Evolutionary conservation across 202 grass and related monocot species (phyloP).

Genomic region (Digitaria exilis): DNA sequence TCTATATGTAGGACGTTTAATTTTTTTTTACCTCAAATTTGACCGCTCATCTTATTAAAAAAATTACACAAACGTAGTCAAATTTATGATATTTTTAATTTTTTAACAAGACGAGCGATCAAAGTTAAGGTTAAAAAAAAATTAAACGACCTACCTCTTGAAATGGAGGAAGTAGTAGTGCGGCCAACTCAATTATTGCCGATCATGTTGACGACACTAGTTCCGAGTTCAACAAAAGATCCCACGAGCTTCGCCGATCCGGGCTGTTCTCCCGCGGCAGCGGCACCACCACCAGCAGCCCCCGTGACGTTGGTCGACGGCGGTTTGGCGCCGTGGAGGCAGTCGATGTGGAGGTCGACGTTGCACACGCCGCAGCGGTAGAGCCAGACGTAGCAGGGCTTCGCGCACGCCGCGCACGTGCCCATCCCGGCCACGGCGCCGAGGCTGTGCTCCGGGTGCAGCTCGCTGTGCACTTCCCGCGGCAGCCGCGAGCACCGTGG

Average conservation of each 20-base stretch:
- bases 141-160: too few relatives aligned
- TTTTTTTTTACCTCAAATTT: too few relatives aligned
- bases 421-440: neutral
- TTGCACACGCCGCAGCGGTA: neutral
- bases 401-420: neutral
- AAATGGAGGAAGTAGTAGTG: too few relatives aligned
- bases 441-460: neutral
- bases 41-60: too few relatives aligned
- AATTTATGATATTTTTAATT: too few relatives aligned
- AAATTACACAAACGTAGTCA: too few relatives aligned
- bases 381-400: neutral
- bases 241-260: neutral
- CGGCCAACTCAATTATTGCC: neutral
- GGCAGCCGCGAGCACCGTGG: neutral
- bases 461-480: neutral
- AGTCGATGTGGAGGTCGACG: neutral
- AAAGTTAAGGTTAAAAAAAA: too few relatives aligned
- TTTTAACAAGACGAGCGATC: too few relatives aligned
- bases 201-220: neutral
- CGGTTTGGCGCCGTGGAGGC: neutral
- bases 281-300: neutral
- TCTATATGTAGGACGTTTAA: too few relatives aligned
- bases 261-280: neutral
- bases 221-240: neutral
- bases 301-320: neutral